Conservation (phyloP, 257 asterid species). For the Solanum boliviense region DNA sequence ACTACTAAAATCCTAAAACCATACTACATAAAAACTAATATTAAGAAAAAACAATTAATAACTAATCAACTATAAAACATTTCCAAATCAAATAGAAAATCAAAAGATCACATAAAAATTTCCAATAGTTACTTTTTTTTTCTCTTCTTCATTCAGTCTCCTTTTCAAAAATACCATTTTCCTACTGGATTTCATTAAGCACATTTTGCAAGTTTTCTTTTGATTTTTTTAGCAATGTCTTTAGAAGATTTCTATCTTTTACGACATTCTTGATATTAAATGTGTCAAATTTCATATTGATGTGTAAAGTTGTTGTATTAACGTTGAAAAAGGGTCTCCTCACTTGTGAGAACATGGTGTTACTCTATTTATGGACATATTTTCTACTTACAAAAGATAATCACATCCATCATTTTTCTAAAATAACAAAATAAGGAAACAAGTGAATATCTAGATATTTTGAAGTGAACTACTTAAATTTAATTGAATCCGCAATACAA, state of each 20-base stretch:
- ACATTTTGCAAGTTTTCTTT: neutral
- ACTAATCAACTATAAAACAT: neutral
- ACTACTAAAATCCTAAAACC: neutral
- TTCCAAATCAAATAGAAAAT: neutral
- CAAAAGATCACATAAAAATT: neutral
- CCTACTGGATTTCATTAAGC: neutral
- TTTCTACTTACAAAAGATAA: too few relatives aligned
- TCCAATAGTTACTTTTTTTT: too few relatives aligned
- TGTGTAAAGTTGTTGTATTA: neutral
- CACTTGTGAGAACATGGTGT: neutral
- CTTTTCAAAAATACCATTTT: neutral
- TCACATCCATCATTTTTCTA: neutral
- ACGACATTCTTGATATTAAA: neutral
- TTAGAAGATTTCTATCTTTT: neutral
- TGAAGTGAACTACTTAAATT: too few relatives aligned
- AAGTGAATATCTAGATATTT: neutral
- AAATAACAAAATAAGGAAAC: neutral
- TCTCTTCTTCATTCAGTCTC: neutral
- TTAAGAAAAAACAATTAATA: too few relatives aligned
- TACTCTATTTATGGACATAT: neutral
- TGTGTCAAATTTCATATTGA: neutral
- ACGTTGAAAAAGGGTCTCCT: neutral
- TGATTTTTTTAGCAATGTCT: neutral
- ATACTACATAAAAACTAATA: neutral
- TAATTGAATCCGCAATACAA: neutral